Evolutionary conservation across 2,329 filamentous ascomycete species (phyloP), one percentile per base, ranked within the genome.

Genomic region (Colletotrichum orchidophilum): DNA sequence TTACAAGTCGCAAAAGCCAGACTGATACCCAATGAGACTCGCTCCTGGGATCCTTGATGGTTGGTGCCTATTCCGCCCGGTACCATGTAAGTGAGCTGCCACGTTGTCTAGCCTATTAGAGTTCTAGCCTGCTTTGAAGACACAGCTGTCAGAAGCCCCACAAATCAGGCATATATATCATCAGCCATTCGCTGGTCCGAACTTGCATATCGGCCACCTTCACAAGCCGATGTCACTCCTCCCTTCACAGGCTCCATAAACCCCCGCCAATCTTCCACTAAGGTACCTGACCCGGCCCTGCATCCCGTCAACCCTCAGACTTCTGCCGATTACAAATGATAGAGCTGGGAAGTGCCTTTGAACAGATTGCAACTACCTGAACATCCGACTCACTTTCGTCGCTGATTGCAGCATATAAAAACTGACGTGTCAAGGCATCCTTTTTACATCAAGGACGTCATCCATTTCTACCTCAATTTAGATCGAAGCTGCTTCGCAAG

Each of bases 171-270:
- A 65, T 39, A 35, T 50, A 65, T 39, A 35, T 50, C 26, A 24
- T 49, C 21, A 57, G 35, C 42, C 27, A 70, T 70, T 67, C 52
- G 68, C 58, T 57, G 55, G 52, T 33, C 68, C 68, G 39, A 70
- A 57, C 50, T 67, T 67, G 35, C 55, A 31, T 7, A 46, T 63
- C 57, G 67, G 54, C 50, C 35, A 59, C 63, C 63, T 69, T 69
- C 69, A 68, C 69, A 69, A n/a, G 55, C 46, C 35, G 61, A 46
- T 42, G 35, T 31, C 39, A 26, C 69, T 58, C 60, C 29, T 52
- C 18, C 31, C 50, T 55, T 42, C 58, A 62, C 53, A 46, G 39
- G n/a, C n/a, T 18, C 18, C 18, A 46, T 42, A 54, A 66, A 71
- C 24, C 60, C 66, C 66, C 69, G 59, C 69, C 59, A 59, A 53